phyloP scores from a whole-genome alignment of 2,329 filamentous ascomycete genomes.

The Apiospora hydei region DNA sequence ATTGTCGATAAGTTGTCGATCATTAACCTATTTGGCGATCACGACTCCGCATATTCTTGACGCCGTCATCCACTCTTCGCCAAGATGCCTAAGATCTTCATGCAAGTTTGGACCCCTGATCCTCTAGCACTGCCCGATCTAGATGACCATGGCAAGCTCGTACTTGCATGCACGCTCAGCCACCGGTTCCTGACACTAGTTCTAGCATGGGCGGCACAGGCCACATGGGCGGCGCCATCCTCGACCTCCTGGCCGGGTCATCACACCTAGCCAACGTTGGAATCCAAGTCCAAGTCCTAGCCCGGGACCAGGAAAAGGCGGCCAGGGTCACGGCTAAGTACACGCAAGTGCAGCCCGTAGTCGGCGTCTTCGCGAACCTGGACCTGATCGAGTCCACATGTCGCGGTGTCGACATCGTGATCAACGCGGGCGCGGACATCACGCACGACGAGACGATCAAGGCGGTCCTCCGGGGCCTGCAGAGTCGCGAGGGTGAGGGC shows the following conservation, averaged over 20 bases:
- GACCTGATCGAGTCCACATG: conserved; percentile 26
- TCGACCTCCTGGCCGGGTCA: conserved; percentile 29
- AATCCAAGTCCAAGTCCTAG: conserved; percentile 28
- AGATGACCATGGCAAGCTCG: not conserved
- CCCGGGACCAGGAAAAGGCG: conserved; percentile 28
- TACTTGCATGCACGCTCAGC: not conserved
- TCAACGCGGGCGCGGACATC: conserved; percentile 33
- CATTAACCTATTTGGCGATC: not conserved
- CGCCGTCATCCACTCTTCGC: not conserved
- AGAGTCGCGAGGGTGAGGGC: not conserved
- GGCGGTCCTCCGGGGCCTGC: conserved; percentile 27
- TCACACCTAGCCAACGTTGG: conserved; percentile 19
- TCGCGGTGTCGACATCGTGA: conserved; percentile 31
- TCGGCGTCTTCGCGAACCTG: conserved; percentile 27
- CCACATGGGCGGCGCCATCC: conserved; percentile 33
- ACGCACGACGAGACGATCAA: conserved; percentile 29
- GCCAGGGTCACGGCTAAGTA: conserved; percentile 29
- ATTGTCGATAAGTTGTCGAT: too few relatives aligned
- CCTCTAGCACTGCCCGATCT: too few relatives aligned
- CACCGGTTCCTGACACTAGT: not conserved
- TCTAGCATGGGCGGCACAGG: conserved; percentile 32
- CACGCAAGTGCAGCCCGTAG: conserved; percentile 26
- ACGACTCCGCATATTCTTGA: not conserved
- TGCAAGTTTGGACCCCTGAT: not conserved
- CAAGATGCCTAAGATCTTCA: conserved; percentile 15